These are phyloP conservation scores for Mrakia frigida DNA, from an alignment of 768 basidiomycete genomes.

Conservation along the genomic window DNA sequence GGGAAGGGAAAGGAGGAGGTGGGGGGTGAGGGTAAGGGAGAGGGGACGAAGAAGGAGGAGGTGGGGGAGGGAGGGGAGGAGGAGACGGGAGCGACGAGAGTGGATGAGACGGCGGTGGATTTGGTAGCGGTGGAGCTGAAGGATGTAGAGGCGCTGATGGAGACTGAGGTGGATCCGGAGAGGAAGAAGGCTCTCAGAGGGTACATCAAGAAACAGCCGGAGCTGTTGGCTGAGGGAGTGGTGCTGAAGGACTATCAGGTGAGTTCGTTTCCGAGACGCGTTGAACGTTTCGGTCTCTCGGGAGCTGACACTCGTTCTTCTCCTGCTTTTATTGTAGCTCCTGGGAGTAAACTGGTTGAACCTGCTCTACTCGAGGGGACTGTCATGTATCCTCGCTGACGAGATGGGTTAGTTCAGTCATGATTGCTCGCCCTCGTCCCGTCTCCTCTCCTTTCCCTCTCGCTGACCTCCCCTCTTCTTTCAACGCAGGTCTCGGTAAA, in stretches of 20 bases:
- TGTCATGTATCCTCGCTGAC: slow-evolving; percentile 94
- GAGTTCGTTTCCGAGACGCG: too few species aligned
- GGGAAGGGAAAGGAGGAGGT: slow-evolving; percentile 41
- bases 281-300: too few species aligned
- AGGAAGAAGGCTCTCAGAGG: slow-evolving; percentile 44
- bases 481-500: slow-evolving; percentile 77
- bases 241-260: slow-evolving; percentile 76
- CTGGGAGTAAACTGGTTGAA: slow-evolving; percentile 97
- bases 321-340: slow-evolving; percentile 77
- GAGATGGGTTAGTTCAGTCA: slow-evolving; percentile 78
- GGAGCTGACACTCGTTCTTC: slow-evolving; percentile 49
- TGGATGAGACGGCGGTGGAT: slow-evolving; percentile 35
- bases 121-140: slow-evolving; percentile 34
- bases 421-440: not conserved
- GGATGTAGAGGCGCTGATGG: slow-evolving; percentile 34
- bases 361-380: slow-evolving; percentile 67
- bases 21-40: slow-evolving; percentile 53
- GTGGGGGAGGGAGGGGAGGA: too few species aligned
- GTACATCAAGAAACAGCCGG: slow-evolving; percentile 72
- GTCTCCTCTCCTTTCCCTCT: slow-evolving; percentile 9
- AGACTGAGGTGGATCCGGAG: slow-evolving; percentile 25
- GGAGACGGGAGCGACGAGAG: too few species aligned
- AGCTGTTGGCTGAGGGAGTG: slow-evolving; percentile 59
- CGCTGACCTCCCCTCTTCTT: not conserved
- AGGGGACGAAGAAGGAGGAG: slow-evolving; percentile 40